Percentiles rank a stretch among this genome's conserved stretches.
These are phyloP conservation scores for Eucalyptus microcorys DNA, from an alignment of 345 rosid genomes.

Conservation along the genomic window DNA sequence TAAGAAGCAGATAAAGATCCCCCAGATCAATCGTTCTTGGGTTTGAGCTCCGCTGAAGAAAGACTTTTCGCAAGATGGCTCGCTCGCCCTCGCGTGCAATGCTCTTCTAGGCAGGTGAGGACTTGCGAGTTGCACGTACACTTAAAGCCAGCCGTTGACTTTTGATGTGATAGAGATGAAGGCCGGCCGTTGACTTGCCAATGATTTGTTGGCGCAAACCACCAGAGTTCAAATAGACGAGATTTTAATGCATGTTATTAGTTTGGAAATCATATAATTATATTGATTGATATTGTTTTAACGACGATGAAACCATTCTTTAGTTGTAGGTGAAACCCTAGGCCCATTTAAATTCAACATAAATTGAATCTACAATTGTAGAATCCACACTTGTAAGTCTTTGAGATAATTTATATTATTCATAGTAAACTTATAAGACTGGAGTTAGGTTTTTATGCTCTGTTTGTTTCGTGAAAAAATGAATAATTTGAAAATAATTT, in stretches of 20 bases:
- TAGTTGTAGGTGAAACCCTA: background rate
- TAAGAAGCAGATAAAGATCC: background rate
- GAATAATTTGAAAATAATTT: no score
- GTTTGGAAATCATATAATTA: background rate
- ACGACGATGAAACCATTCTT: background rate
- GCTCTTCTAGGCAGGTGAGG: no score
- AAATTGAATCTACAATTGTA: no score
- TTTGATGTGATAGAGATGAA: no score
- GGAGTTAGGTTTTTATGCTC: fast-evolving
- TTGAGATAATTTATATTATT: no score
- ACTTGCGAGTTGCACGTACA: no score
- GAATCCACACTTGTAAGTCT: no score
- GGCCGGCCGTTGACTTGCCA: no score
- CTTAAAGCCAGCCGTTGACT: no score
- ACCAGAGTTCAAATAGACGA: background rate
- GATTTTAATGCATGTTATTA: background rate
- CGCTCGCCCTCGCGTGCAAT: fast-evolving
- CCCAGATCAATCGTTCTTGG: fast-evolving
- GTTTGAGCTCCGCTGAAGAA: background rate
- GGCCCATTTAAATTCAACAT: background rate
- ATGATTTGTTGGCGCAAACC: background rate
- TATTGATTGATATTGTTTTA: no score
- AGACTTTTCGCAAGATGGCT: background rate
- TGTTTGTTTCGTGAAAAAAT: fast-evolving
- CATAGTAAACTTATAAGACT: no score